These are phyloP conservation scores for Escovopsis sp. DNA, from an alignment of 2,329 filamentous ascomycete species.

Conservation along the genomic window DNA sequence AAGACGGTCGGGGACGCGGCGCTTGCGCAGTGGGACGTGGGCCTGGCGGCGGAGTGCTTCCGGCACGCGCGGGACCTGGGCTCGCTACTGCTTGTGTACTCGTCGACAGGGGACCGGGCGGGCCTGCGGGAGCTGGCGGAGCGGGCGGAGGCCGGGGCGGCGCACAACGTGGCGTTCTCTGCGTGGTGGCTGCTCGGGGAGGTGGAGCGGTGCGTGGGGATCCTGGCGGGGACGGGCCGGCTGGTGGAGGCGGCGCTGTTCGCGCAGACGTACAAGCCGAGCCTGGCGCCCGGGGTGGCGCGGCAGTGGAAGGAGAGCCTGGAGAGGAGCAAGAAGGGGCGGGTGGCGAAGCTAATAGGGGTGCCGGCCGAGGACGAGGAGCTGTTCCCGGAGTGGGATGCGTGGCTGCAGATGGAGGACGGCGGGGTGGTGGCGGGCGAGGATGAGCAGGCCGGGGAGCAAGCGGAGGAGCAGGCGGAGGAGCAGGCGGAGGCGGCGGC, in stretches of 20 bases:
- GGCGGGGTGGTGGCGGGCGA: constrained; percentile 43
- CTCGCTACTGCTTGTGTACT: constrained; percentile 76
- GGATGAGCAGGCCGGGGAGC: constrained; percentile 10
- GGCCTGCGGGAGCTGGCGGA: constrained; percentile 59
- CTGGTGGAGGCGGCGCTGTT: constrained; percentile 80
- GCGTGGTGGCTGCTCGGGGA: constrained; percentile 80
- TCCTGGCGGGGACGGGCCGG: constrained; percentile 65
- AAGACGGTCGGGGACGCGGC: constrained; percentile 93
- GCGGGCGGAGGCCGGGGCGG: constrained; percentile 60
- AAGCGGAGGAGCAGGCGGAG: constrained; percentile 10
- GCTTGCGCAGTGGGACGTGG: constrained; percentile 71
- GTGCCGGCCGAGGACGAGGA: constrained; percentile 72
- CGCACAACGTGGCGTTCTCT: constrained; percentile 88
- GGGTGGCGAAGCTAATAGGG: constrained; percentile 71
- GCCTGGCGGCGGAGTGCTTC: constrained; percentile 86
- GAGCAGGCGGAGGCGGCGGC: constrained; percentile 12
- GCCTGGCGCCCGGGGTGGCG: constrained; percentile 51
- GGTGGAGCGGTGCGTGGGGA: constrained; percentile 63
- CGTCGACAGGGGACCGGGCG: constrained; percentile 63
- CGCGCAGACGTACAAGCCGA: constrained; percentile 90
- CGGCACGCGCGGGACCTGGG: constrained; percentile 80
- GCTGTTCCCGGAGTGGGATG: constrained; percentile 92
- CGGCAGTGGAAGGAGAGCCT: constrained; percentile 68
- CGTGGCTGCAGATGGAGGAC: constrained; percentile 69
- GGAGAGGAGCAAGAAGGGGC: constrained; percentile 72